Percentiles rank a stretch among this genome's conserved stretches.
Conservation (phyloP, 164 flowering plant species). For the Chimonanthus salicifolius region DNA sequence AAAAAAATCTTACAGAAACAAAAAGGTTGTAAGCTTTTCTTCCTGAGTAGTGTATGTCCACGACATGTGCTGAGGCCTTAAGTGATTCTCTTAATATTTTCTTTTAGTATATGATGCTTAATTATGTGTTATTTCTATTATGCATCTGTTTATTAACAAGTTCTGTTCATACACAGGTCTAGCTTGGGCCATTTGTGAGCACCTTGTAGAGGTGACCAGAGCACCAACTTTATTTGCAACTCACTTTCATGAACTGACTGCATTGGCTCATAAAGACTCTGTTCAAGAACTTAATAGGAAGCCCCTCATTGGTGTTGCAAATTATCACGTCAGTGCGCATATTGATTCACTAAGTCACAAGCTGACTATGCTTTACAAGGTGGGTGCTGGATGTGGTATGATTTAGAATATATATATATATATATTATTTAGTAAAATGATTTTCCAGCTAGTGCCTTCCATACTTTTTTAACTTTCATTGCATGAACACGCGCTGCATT, state of each 20-base stretch:
- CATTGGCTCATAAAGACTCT: slow-evolving; percentile 58
- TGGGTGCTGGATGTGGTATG: slow-evolving; percentile 12
- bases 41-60: too few species aligned
- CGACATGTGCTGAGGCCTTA: too few species aligned
- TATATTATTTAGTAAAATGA: not conserved
- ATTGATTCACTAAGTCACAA: slow-evolving; percentile 86
- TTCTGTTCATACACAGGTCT: slow-evolving; percentile 43
- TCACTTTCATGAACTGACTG: slow-evolving; percentile 96
- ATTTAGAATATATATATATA: not conserved
- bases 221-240: slow-evolving; percentile 99
- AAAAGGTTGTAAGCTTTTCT: too few species aligned
- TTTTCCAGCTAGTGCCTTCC: not conserved
- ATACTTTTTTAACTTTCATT: not conserved
- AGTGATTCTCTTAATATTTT: too few species aligned
- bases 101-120: not conserved
- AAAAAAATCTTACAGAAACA: too few species aligned
- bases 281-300: slow-evolving; percentile 24
- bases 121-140: not conserved
- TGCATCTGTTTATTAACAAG: not conserved
- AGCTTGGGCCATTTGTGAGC: slow-evolving; percentile 99
- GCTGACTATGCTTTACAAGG: slow-evolving; percentile 99
- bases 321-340: slow-evolving; percentile 96
- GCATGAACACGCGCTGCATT: not conserved
- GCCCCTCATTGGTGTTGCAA: slow-evolving; percentile 61
- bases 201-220: slow-evolving; percentile 69